phyloP scores from a whole-genome alignment of 257 asterid species.

The Forsythia viridissima region DNA sequence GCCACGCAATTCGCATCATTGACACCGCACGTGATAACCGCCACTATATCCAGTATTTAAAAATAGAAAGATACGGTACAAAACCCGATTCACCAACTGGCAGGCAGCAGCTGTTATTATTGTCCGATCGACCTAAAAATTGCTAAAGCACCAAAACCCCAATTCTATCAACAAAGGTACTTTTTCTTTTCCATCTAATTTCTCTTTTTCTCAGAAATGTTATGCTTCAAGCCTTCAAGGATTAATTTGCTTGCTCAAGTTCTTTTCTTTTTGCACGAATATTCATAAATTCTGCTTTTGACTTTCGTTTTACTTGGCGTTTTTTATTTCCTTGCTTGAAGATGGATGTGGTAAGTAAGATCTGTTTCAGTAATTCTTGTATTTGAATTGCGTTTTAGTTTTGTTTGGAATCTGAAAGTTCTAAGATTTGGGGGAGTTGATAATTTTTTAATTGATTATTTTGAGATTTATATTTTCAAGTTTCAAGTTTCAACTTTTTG shows the following conservation, averaged over 20 bases:
- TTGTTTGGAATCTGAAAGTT: no score
- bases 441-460: neutral
- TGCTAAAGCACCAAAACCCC: neutral
- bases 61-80: neutral
- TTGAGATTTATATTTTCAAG: neutral
- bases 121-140: neutral
- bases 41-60: neutral
- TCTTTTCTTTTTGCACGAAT: neutral
- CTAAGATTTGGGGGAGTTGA: neutral
- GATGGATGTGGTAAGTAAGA: neutral
- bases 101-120: neutral
- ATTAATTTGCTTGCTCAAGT: neutral
- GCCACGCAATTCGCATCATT: no score
- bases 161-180: neutral
- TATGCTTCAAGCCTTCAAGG: neutral
- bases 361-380: neutral
- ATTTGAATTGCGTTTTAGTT: neutral
- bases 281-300: neutral
- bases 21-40: neutral
- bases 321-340: neutral
- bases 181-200: neutral
- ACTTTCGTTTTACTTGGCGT: neutral
- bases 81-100: neutral
- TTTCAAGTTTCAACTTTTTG: neutral
- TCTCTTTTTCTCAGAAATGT: neutral